phyloP scores from a whole-genome alignment of 1,139 yeast genomes.

The Blastobotrys petasosporus region DNA sequence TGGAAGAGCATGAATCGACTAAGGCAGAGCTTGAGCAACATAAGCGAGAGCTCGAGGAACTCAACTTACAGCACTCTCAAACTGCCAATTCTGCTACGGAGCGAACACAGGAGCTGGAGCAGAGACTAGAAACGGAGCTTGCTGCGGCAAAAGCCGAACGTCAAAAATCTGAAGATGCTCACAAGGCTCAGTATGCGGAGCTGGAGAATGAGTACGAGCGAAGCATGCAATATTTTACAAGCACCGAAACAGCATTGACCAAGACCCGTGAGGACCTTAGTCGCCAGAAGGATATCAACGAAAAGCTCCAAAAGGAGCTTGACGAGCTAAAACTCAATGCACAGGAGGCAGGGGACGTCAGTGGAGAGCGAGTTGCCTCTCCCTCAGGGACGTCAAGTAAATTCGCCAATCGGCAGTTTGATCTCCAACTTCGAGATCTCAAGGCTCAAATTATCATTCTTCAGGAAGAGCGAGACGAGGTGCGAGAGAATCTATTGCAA shows the following conservation, averaged over 20 bases:
- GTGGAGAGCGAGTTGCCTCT: conserved; percentile 21
- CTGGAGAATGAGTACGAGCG: conserved; percentile 56
- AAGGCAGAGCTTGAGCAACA: conserved; percentile 11
- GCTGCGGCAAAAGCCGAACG: neutral
- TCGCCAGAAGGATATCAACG: conserved; percentile 52
- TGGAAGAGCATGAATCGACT: conserved; percentile 15
- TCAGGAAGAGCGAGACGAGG: conserved; percentile 77
- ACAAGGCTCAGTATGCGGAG: conserved; percentile 17
- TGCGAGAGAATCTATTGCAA: conserved; percentile 44
- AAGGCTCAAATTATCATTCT: conserved; percentile 78
- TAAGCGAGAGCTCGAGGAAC: conserved; percentile 11
- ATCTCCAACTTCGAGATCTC: conserved; percentile 71
- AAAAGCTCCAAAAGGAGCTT: conserved; percentile 55
- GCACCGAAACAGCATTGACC: conserved; percentile 68
- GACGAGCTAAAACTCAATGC: conserved; percentile 54
- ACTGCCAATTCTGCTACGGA: conserved; percentile 3
- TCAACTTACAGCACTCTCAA: conserved; percentile 8
- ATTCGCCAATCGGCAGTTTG: conserved; percentile 60
- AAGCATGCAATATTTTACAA: conserved; percentile 65
- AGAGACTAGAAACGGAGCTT: conserved; percentile 12
- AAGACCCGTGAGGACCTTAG: conserved; percentile 66
- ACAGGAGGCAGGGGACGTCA: conserved; percentile 36
- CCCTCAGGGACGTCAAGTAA: conserved; percentile 35
- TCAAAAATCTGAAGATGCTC: conserved; percentile 4
- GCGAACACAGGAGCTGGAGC: conserved; percentile 15